A percentile compares a stretch with the other conserved stretches of the same genome.
These are phyloP conservation scores for Pontederia crassipes DNA, from an alignment of 176 grass and related monocot genomes.

Conservation along the genomic window DNA sequence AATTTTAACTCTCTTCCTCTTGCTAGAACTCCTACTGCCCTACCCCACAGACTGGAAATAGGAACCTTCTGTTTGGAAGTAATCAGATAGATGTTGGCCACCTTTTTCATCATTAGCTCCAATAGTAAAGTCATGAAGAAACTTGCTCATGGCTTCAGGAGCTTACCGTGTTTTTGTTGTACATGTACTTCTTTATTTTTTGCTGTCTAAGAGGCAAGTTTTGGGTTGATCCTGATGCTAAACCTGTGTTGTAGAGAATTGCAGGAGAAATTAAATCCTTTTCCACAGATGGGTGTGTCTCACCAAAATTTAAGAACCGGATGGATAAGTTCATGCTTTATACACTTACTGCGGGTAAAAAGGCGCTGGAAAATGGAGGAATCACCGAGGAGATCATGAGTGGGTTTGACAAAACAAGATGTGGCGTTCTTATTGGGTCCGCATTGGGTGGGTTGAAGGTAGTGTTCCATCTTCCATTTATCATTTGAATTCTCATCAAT, in stretches of 20 bases:
- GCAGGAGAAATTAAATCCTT: conserved; percentile 97
- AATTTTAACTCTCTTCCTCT: background rate
- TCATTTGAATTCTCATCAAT: background rate
- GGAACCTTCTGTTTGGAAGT: too few relatives aligned
- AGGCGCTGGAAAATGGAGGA: conserved; percentile 77
- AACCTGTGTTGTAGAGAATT: conserved; percentile 61
- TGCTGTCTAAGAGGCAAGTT: too few relatives aligned
- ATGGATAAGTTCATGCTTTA: conserved; percentile 99
- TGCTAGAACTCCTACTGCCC: too few relatives aligned
- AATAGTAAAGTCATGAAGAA: too few relatives aligned
- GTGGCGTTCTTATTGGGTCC: conserved; percentile 93
- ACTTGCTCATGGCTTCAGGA: too few relatives aligned
- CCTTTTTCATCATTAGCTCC: too few relatives aligned
- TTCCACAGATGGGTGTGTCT: conserved; percentile 77
- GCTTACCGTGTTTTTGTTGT: too few relatives aligned
- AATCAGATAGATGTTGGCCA: too few relatives aligned
- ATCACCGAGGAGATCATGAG: conserved; percentile 78
- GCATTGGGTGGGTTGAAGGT: conserved; percentile 99
- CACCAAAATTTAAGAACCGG: conserved; percentile 75
- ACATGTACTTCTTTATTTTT: too few relatives aligned
- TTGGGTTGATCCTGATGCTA: background rate
- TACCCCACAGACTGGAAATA: too few relatives aligned
- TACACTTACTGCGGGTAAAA: conserved; percentile 90
- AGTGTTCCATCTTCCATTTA: conserved; percentile 7
- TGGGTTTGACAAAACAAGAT: conserved; percentile 83